phyloP scores from a whole-genome alignment of 78 protist genomes.

The Dictyostelium intermedium region DNA sequence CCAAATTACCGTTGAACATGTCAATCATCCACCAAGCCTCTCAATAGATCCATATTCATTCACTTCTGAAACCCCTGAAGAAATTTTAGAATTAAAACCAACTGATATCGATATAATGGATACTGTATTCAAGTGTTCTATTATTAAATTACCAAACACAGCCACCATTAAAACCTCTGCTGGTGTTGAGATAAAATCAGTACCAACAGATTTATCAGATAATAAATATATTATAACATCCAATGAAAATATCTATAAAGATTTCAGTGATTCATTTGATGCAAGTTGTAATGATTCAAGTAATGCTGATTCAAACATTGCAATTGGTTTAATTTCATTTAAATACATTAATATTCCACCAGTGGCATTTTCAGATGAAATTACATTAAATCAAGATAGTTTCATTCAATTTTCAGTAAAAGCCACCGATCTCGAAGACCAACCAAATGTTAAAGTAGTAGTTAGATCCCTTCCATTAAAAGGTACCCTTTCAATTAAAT shows the following conservation, averaged over 20 bases:
- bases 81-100: not conserved
- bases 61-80: not conserved
- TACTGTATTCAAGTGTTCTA: not conserved
- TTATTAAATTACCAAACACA: not conserved
- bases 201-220: not conserved
- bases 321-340: not conserved
- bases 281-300: not conserved
- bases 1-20: not conserved
- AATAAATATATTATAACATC: not conserved
- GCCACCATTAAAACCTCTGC: not conserved
- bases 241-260: no score
- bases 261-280: not conserved
- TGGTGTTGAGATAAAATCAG: not conserved
- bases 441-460: not conserved
- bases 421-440: not conserved
- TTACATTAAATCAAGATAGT: not conserved
- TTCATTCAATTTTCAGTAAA: not conserved
- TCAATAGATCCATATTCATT: not conserved
- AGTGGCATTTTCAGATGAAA: not conserved
- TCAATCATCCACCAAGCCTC: not conserved
- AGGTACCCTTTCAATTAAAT: slow-evolving; percentile 25
- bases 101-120: not conserved
- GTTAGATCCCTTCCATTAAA: slow-evolving; percentile 1
- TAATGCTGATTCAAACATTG: not conserved
- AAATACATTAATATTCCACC: slow-evolving; percentile 34